Evolutionary conservation across 345 rosid species (phyloP).

Genomic region (Camelina hispida): DNA sequence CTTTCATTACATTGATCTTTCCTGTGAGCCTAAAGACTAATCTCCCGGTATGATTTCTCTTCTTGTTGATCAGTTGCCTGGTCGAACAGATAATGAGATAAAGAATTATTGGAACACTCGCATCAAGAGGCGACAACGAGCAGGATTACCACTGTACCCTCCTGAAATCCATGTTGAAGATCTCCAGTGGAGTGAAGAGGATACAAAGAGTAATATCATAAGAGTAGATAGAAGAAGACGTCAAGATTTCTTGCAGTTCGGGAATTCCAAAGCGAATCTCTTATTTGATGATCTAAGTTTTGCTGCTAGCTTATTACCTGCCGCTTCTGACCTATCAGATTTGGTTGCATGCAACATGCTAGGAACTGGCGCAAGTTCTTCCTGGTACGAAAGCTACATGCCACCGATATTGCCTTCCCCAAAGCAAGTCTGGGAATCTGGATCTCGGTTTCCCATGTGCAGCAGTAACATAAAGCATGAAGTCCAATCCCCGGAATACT

Average conservation of each 20-base stretch:
- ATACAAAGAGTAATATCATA: conserved; percentile 45
- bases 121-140: conserved; percentile 90
- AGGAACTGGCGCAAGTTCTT: conserved; percentile 63
- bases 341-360: conserved; percentile 61
- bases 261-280: conserved; percentile 64
- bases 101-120: conserved; percentile 99
- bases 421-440: conserved; percentile 68
- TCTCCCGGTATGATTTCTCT: not conserved
- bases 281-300: conserved; percentile 71
- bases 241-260: conserved; percentile 61
- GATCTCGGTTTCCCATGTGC: conserved; percentile 52
- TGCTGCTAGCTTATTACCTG: conserved; percentile 55
- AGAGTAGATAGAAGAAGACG: conserved; percentile 56
- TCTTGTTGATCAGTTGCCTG: conserved; percentile 70
- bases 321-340: conserved; percentile 68
- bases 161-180: conserved; percentile 71
- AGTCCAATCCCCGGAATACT: conserved; percentile 55
- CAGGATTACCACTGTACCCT: conserved; percentile 97
- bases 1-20: not conserved
- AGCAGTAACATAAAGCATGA: conserved; percentile 55
- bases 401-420: conserved; percentile 57
- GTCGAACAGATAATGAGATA: conserved; percentile 99
- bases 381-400: conserved; percentile 62
- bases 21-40: conserved; percentile 4
- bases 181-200: conserved; percentile 60